These are phyloP conservation scores for Gloeopeniophorella convolvens DNA, from an alignment of 768 basidiomycete genomes.

Conservation along the genomic window DNA sequence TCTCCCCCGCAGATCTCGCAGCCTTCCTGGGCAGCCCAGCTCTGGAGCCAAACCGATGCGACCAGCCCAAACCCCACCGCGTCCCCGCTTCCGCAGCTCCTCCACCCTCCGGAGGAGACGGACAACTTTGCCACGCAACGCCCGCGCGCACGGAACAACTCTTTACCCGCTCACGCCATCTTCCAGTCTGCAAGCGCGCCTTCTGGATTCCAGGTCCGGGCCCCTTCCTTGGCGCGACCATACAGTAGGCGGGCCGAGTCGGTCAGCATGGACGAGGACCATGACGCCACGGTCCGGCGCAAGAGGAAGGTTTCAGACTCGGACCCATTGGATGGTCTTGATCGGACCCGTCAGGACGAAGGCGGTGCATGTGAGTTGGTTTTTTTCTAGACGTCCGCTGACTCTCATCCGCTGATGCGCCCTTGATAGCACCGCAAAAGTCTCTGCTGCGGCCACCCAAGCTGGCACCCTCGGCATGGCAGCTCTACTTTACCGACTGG, in stretches of 20 bases:
- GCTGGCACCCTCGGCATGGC: slow-evolving; percentile 92
- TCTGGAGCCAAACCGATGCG: slow-evolving; percentile 57
- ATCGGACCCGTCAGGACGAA: slow-evolving; percentile 22
- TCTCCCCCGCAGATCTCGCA: slow-evolving; percentile 58
- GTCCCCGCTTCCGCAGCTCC: slow-evolving; percentile 39
- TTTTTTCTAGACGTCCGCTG: slow-evolving; percentile 2
- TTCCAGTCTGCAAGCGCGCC: slow-evolving; percentile 74
- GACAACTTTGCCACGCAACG: slow-evolving; percentile 37
- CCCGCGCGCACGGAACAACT: slow-evolving; percentile 34
- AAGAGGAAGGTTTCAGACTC: slow-evolving; percentile 34
- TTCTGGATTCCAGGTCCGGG: slow-evolving; percentile 41
- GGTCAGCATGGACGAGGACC: slow-evolving; percentile 51
- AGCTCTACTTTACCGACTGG: slow-evolving; percentile 94
- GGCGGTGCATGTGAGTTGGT: too few species aligned
- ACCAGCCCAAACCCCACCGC: slow-evolving; percentile 9
- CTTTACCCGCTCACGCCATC: slow-evolving; percentile 44
- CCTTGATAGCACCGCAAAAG: slow-evolving; percentile 50
- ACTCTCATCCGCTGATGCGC: too few species aligned
- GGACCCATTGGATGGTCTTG: slow-evolving; percentile 20
- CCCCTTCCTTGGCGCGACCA: slow-evolving; percentile 44
- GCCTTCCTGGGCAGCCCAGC: slow-evolving; percentile 61
- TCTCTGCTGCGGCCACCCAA: slow-evolving; percentile 83
- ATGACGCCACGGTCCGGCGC: slow-evolving; percentile 68
- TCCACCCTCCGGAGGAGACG: slow-evolving; percentile 31
- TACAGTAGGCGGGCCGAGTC: slow-evolving; percentile 69